Base-by-base conservation (phyloP, 2,329 filamentous ascomycete genomes). In the Colletotrichum coccodes region DNA sequence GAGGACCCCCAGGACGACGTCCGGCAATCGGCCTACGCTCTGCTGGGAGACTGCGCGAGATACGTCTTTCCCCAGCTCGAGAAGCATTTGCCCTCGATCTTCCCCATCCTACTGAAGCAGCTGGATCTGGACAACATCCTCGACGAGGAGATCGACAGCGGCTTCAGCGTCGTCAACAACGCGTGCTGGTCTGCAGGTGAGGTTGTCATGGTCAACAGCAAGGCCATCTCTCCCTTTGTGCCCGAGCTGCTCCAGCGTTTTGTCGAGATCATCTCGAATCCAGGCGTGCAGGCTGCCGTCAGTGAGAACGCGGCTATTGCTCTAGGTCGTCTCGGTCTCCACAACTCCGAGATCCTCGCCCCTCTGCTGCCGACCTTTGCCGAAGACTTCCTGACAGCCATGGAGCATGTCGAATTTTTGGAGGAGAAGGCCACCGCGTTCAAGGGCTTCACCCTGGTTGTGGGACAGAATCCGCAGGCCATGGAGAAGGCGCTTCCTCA, bases 131-230 rank as follows among this genome's bases (percentile, higher is more conserved):
- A 94, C 70, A 86, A 86, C 63, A 88, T 94, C 58, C 81, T 90
- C 21, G 92, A 95, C 70, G 94, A 97, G 73, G 92, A 94, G 70
- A 90, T 94, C 53, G 94, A 97, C 71, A 92, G 89, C 21, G 91
- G 91, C 16, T 98, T 97, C 79, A 94, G 94, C 69, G 95, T 98
- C 34, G 91, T 98, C 68, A 99, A 98, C 86, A 99, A 99, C 77
- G 95, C 96, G 26, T 98, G 95, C 82, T 99, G 96, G 96, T 97
- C 95, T 7, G 91, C 91, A 28, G 96, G 96, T 47, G 96, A 99
- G 83, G 96, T 98, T 70, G 90, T 94, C 18, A 90, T 97, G 79
- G 91, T 94, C 70, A 87, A 93, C 77, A 89, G 91, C 72, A 89
- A 91, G 70, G 89, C 87, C 61, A 93, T 98, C 89, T 86, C 86